Evolutionary conservation across 2,329 filamentous ascomycete species (phyloP).

Genomic region (Pyricularia sp.): DNA sequence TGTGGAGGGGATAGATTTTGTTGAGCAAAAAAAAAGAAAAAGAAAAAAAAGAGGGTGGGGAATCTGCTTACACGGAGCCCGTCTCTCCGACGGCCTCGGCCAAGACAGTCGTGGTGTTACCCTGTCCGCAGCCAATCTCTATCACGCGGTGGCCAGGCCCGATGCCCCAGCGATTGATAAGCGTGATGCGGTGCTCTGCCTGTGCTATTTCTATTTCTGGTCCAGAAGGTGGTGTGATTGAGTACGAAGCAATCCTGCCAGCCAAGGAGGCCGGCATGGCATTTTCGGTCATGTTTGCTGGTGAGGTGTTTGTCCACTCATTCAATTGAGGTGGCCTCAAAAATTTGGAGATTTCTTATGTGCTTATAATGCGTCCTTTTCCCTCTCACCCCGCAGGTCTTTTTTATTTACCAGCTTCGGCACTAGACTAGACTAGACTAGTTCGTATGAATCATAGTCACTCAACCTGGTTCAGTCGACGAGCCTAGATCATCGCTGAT

Average conservation of each 20-base stretch:
- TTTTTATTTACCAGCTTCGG: neutral
- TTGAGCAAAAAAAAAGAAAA: no score
- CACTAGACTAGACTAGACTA: no score
- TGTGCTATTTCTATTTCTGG: neutral
- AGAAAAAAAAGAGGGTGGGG: neutral
- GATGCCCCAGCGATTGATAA: constrained; percentile 23
- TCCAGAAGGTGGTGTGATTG: neutral
- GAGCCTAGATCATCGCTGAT: neutral
- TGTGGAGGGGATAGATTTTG: no score
- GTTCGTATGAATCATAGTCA: neutral
- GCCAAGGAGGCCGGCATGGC: neutral
- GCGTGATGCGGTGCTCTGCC: constrained; percentile 22
- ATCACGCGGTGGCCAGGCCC: constrained; percentile 32
- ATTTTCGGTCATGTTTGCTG: neutral
- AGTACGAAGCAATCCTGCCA: neutral
- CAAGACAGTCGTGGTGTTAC: constrained; percentile 44
- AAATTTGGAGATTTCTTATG: neutral
- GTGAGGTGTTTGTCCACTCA: neutral
- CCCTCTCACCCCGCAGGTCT: neutral
- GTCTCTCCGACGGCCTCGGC: constrained; percentile 34
- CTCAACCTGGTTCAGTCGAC: neutral
- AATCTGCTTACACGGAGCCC: constrained; percentile 28
- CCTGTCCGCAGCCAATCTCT: constrained; percentile 52
- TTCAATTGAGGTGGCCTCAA: neutral
- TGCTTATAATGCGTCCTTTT: neutral